phyloP scores from a whole-genome alignment of 768 basidiomycete species.

The Boletus tomentosulus region DNA sequence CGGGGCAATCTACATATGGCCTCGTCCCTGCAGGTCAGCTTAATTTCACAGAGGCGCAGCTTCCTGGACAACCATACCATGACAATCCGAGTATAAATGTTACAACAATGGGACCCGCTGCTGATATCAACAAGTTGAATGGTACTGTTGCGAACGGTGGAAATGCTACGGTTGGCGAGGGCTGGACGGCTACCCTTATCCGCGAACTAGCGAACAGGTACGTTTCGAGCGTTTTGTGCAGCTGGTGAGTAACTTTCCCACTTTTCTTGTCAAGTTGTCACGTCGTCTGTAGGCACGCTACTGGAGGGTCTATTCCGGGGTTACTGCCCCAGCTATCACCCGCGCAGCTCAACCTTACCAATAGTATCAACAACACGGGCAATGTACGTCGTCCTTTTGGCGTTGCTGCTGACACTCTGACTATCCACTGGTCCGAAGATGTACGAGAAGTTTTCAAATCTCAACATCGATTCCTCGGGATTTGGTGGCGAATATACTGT shows the following conservation, averaged over 20 bases:
- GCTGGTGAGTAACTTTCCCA: slow-evolving; percentile 54
- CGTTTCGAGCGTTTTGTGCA: slow-evolving; percentile 77
- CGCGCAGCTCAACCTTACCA: slow-evolving; percentile 62
- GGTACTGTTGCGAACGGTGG: slow-evolving; percentile 67
- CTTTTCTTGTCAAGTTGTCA: not conserved
- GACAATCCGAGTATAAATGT: slow-evolving; percentile 39
- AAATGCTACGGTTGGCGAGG: slow-evolving; percentile 54
- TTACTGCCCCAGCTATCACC: slow-evolving; percentile 67
- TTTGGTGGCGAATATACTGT: slow-evolving; percentile 86
- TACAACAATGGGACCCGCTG: slow-evolving; percentile 46
- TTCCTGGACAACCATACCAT: slow-evolving; percentile 64
- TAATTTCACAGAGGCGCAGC: slow-evolving; percentile 60
- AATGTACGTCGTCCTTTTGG: slow-evolving; percentile 48
- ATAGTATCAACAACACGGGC: slow-evolving; percentile 61
- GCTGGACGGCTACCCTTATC: slow-evolving; percentile 58
- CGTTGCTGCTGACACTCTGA: not conserved
- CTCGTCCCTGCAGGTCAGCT: slow-evolving; percentile 80
- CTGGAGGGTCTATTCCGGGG: slow-evolving; percentile 78
- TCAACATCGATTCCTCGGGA: slow-evolving; percentile 74
- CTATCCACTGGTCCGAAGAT: not conserved
- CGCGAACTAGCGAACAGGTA: slow-evolving; percentile 85
- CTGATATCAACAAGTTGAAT: slow-evolving; percentile 56
- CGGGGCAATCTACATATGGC: slow-evolving; percentile 55
- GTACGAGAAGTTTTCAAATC: not conserved
- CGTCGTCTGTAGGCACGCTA: slow-evolving; percentile 40